Conservation (phyloP, 2,329 filamentous ascomycete genomes). For the Cytospora paraplurivora region DNA sequence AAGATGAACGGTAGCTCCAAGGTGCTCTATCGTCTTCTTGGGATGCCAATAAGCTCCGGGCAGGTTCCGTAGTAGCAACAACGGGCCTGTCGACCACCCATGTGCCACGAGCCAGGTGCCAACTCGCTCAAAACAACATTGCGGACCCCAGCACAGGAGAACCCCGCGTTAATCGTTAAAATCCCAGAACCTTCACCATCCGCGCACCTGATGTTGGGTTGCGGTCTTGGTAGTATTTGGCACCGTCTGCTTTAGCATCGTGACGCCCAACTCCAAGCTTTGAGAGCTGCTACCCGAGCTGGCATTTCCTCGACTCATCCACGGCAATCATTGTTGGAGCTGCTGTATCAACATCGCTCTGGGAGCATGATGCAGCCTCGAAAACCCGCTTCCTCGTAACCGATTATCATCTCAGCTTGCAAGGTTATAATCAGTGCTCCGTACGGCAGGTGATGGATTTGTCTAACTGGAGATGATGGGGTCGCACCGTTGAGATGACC, state of each 20-base stretch:
- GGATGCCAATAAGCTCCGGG: not conserved
- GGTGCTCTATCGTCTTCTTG: not conserved
- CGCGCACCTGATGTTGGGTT: not conserved
- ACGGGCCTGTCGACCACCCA: not conserved
- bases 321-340: not conserved
- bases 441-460: not conserved
- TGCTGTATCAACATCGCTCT: not conserved
- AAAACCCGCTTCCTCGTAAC: slow-evolving; percentile 3
- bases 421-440: not conserved
- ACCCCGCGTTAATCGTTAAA: not conserved
- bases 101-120: not conserved
- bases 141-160: not conserved
- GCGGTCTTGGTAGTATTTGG: not conserved
- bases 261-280: not conserved
- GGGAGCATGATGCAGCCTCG: not conserved
- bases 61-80: not conserved
- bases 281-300: not conserved
- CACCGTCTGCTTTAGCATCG: not conserved
- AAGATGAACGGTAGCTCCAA: not conserved
- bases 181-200: not conserved
- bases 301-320: not conserved
- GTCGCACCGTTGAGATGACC: slow-evolving; percentile 8
- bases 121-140: not conserved
- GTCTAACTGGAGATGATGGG: not conserved
- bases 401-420: not conserved